Evolutionary conservation across 768 basidiomycete species (phyloP).

Genomic region (Basidioascus undulatus): DNA sequence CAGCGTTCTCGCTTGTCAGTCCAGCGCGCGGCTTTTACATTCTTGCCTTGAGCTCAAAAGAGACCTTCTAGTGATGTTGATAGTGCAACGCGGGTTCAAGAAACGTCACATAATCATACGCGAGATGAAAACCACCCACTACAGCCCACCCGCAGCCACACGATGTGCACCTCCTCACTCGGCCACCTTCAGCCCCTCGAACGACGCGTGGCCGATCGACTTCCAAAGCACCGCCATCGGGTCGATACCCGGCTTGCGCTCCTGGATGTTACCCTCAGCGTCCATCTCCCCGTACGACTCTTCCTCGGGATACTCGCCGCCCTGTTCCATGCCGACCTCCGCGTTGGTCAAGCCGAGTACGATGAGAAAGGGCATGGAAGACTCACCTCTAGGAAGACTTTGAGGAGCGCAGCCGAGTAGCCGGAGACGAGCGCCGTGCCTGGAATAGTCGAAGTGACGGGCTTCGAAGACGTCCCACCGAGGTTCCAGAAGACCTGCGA

Average conservation of each 20-base stretch:
- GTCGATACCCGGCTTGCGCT: background rate
- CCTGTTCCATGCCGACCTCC: conserved; percentile 18
- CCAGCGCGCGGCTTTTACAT: too few relatives aligned
- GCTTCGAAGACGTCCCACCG: conserved; percentile 18
- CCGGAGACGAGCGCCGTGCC: conserved; percentile 49
- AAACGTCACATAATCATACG: too few relatives aligned
- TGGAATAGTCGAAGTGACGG: conserved; percentile 28
- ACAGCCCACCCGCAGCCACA: too few relatives aligned
- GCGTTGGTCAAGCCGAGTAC: conserved; percentile 19
- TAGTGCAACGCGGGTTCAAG: too few relatives aligned
- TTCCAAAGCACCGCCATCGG: conserved; percentile 9
- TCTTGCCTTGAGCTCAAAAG: too few relatives aligned
- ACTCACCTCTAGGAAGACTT: conserved; percentile 44
- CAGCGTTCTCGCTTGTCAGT: too few relatives aligned
- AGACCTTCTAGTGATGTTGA: too few relatives aligned
- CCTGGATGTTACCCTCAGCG: conserved; percentile 18
- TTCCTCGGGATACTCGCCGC: conserved; percentile 16
- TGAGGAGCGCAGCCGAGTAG: conserved; percentile 42
- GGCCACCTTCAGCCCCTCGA: conserved; percentile 31
- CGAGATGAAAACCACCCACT: too few relatives aligned
- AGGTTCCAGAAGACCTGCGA: conserved; percentile 60
- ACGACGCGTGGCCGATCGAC: conserved; percentile 21
- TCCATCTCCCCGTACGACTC: conserved; percentile 16
- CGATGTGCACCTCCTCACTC: too few relatives aligned
- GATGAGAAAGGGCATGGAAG: too few relatives aligned